phyloP scores from a whole-genome alignment of 2,329 filamentous ascomycete species.

The Colletotrichum camelliae region DNA sequence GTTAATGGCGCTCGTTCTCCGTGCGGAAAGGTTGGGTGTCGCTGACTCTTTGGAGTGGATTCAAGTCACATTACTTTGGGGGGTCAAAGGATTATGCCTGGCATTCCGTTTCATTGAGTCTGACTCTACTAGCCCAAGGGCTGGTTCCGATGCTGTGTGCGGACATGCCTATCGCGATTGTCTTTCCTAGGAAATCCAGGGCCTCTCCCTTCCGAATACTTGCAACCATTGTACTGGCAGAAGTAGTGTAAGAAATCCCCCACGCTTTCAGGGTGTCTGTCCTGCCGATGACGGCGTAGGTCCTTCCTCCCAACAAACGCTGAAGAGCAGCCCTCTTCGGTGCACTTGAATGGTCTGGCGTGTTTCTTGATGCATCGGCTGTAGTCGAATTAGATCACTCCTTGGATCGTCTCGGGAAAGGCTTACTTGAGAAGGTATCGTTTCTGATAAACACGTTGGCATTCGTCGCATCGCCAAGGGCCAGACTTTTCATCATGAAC shows the following conservation, averaged over 20 bases:
- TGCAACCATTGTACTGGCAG: slow-evolving; percentile 2
- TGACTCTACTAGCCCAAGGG: too few relatives aligned
- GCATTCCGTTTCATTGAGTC: background rate
- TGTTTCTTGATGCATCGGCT: background rate
- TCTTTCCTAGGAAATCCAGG: background rate
- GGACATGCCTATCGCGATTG: background rate
- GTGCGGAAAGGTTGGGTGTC: background rate
- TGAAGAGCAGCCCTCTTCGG: background rate
- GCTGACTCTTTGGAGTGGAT: background rate
- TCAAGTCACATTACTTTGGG: background rate
- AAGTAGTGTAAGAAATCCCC: background rate
- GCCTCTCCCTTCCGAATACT: background rate
- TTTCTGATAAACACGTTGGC: background rate
- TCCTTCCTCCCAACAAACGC: slow-evolving; percentile 11
- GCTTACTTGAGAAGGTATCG: background rate
- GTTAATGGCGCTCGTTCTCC: background rate
- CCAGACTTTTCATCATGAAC: background rate
- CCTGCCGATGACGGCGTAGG: background rate
- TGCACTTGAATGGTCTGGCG: background rate
- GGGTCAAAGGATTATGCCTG: background rate
- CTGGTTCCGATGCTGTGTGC: background rate
- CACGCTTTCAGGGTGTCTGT: background rate
- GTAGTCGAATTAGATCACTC: background rate
- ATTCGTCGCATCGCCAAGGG: background rate
- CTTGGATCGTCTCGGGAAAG: rapidly evolving